Evolutionary conservation across 1,284 basidiomycete species (phyloP).

Genomic region (Ceratobasidium sp.): DNA sequence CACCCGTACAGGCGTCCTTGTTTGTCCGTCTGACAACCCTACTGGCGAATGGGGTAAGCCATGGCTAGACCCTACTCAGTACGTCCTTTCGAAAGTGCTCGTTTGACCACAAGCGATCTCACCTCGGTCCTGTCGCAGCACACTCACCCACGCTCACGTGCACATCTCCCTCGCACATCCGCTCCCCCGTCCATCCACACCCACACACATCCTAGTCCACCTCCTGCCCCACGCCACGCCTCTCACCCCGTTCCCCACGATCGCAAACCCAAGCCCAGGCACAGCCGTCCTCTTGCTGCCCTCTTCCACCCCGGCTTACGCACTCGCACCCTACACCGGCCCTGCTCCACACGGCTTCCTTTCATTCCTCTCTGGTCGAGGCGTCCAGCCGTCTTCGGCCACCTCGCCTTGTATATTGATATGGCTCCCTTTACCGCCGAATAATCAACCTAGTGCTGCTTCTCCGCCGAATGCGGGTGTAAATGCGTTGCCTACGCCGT

Average conservation of each 20-base stretch:
- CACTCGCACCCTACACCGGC: slow-evolving; percentile 33
- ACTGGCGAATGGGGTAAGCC: slow-evolving; percentile 43
- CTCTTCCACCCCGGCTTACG: slow-evolving; percentile 29
- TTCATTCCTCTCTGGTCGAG: slow-evolving; percentile 31
- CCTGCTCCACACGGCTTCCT: slow-evolving; percentile 40
- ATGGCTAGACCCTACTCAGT: slow-evolving; percentile 38
- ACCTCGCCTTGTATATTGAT: slow-evolving; percentile 31
- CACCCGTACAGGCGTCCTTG: slow-evolving; percentile 18
- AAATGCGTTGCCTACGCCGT: slow-evolving; percentile 37
- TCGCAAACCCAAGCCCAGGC: slow-evolving; percentile 10
- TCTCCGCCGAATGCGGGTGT: slow-evolving; percentile 22
- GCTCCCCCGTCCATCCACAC: slow-evolving; percentile 30
- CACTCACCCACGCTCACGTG: slow-evolving; percentile 41
- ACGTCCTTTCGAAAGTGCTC: slow-evolving; percentile 10
- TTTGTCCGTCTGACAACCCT: slow-evolving; percentile 22
- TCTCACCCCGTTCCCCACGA: slow-evolving; percentile 21
- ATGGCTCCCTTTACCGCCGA: slow-evolving; percentile 36
- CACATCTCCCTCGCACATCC: slow-evolving; percentile 40
- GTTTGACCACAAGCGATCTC: slow-evolving; percentile 7
- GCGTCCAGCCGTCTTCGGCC: slow-evolving; percentile 36
- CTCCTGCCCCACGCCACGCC: slow-evolving; percentile 24
- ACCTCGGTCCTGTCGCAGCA: not conserved
- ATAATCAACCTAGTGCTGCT: not conserved
- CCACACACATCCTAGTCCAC: slow-evolving; percentile 40
- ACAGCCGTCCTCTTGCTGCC: slow-evolving; percentile 24